Evolutionary conservation across 2,329 filamentous ascomycete genomes (phyloP).

Genomic region (Calonectria pauciramosa): DNA sequence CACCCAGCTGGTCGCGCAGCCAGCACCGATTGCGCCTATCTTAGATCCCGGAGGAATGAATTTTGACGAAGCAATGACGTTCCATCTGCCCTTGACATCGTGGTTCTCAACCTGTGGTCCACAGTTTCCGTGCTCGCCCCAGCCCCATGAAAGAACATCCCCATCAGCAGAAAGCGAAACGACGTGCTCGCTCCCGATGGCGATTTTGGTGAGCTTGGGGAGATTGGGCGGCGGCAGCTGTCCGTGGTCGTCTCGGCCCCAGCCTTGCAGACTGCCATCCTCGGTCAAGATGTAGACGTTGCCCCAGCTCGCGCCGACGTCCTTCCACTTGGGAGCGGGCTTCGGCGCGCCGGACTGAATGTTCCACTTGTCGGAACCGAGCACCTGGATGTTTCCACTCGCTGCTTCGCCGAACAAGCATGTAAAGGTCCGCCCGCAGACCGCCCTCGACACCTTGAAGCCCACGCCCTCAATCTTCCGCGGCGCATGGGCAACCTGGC

Average conservation of each 20-base stretch:
- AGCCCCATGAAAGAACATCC: slow-evolving; percentile 88
- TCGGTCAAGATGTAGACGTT: slow-evolving; percentile 78
- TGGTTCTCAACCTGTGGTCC: slow-evolving; percentile 75
- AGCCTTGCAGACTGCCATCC: slow-evolving; percentile 74
- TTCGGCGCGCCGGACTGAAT: slow-evolving; percentile 71
- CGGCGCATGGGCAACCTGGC: slow-evolving; percentile 69
- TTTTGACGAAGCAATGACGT: slow-evolving; percentile 72
- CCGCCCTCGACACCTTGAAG: slow-evolving; percentile 76
- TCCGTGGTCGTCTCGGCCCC: slow-evolving; percentile 89
- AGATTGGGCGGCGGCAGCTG: slow-evolving; percentile 78
- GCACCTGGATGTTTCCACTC: slow-evolving; percentile 72
- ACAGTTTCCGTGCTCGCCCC: slow-evolving; percentile 98
- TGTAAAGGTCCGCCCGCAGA: slow-evolving; percentile 90
- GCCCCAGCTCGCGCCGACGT: slow-evolving; percentile 86
- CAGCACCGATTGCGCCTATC: slow-evolving; percentile 79
- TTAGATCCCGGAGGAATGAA: slow-evolving; percentile 64
- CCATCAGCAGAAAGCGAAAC: slow-evolving; percentile 76
- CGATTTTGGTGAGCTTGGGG: slow-evolving; percentile 73
- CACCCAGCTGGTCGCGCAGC: slow-evolving; percentile 92
- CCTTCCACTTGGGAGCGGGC: slow-evolving; percentile 70
- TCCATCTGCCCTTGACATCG: slow-evolving; percentile 79
- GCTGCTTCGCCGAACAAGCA: slow-evolving; percentile 72
- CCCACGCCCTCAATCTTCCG: slow-evolving; percentile 68
- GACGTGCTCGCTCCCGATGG: slow-evolving; percentile 91
- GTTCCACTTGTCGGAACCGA: slow-evolving; percentile 83